Base-by-base conservation (phyloP, 495 filamentous ascomycete genomes). In the Endocarpon pusillum region DNA sequence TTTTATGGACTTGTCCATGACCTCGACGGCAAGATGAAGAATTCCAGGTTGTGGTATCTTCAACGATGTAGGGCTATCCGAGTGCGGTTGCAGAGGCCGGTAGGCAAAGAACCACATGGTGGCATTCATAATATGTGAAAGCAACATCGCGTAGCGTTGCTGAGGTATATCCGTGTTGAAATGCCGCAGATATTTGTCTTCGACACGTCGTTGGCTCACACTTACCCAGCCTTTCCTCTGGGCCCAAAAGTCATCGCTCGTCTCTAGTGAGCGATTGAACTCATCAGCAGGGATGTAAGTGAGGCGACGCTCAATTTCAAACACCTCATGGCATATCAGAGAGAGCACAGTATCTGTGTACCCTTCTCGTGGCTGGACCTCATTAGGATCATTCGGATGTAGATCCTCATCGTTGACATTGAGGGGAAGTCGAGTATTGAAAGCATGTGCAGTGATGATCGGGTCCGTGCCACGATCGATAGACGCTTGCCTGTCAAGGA, bases 401-500 rank as follows among this genome's bases (percentile, higher is more conserved):
- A 94, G 63, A 43, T 93, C 84, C 9, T 53, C 50, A 34, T 93
- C 86, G 51, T 92, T 80, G 45, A 93, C 63, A 44, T 87, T 89
- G 19, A 76, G 53, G 0, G 79, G 79, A n/a, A 75, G 51, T 32
- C 64, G 56, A 3, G 77, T 89, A 47, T 92, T 83, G 42, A 75
- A 92, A 22, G 70, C 62, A 33, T 55, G 52, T 29, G 79, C 74
- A 17, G 71, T 49, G 12, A 92, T 77, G 10, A 68, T 73, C 6
- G 80, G 67, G 39, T 91, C 81, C 20, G 75, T 79, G 0, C 83
- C 86, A 47, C 87, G 78, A 38, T 89, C 84, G 45, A 93, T 84
- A 7, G 78, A 73, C 0, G 82, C 74, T 12, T 81, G 66, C 2
- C 73, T 56, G 49, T 94, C 85, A 29, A 92, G 48, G 14, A 85